Conservation (phyloP, 139 green algal genomes). For the Chlorella sorokiniana region DNA sequence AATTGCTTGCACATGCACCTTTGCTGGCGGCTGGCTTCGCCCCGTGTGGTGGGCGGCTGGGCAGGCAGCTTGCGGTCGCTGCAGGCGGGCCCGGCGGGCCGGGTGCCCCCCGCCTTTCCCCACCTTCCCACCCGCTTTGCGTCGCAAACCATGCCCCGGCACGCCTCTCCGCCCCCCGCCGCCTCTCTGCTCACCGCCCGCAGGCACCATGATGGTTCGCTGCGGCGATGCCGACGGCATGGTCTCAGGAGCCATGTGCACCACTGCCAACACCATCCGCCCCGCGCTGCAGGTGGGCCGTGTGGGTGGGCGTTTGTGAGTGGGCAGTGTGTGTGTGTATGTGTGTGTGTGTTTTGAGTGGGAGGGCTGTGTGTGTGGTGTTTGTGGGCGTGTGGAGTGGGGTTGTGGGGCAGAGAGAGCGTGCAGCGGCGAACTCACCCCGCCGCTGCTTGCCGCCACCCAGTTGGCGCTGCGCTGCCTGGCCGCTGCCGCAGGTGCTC, state of each 20-base stretch:
- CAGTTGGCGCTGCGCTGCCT: neutral
- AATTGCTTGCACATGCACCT: too few species aligned
- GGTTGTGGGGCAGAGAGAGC: too few species aligned
- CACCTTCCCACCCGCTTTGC: neutral
- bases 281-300: conserved; percentile 80
- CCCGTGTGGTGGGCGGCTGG: too few species aligned
- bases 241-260: conserved; percentile 85
- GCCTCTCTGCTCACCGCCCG: neutral
- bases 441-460: neutral
- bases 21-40: too few species aligned
- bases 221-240: conserved; percentile 86
- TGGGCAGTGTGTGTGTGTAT: neutral
- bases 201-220: conserved; percentile 83
- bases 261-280: conserved; percentile 88
- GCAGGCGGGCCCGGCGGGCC: too few species aligned
- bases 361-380: too few species aligned
- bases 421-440: too few species aligned
- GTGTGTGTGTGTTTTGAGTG: neutral
- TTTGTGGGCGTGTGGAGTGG: too few species aligned
- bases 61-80: too few species aligned
- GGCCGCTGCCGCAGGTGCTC: conserved; percentile 51
- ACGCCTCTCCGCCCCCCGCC: neutral
- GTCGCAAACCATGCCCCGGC: neutral
- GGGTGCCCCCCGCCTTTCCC: neutral
- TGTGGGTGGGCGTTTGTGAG: neutral